phyloP scores from a whole-genome alignment of 345 rosid species.

The Rhizophora apiculata region DNA sequence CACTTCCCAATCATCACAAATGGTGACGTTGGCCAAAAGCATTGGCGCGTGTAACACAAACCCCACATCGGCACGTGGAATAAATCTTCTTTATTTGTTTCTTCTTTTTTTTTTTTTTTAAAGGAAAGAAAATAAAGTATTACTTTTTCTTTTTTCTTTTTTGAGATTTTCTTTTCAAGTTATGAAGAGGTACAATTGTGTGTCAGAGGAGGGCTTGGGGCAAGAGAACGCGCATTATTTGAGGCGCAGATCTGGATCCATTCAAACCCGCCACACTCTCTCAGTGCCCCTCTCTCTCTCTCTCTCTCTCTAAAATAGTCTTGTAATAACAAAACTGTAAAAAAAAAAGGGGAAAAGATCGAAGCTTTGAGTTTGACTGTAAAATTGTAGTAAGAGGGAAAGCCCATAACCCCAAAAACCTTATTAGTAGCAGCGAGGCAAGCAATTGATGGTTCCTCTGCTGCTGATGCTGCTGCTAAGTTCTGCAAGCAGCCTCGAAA shows the following conservation, averaged over 20 bases:
- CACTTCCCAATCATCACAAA: conserved; percentile 13
- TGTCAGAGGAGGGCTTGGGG: conserved; percentile 18
- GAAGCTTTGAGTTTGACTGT: conserved; percentile 38
- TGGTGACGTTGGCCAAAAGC: background rate
- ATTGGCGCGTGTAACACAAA: background rate
- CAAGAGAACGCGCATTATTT: conserved; percentile 34
- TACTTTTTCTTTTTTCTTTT: too few relatives aligned
- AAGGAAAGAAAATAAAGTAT: too few relatives aligned
- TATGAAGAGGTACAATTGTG: background rate
- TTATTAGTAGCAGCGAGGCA: conserved; percentile 1
- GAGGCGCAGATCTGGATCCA: conserved; percentile 42
- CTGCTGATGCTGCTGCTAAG: conserved; percentile 4
- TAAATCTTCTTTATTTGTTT: too few relatives aligned
- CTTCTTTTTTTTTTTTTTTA: too few relatives aligned
- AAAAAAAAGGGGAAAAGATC: background rate
- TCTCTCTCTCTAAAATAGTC: background rate
- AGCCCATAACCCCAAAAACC: conserved; percentile 18
- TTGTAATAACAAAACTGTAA: background rate
- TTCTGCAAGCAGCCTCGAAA: conserved; percentile 11
- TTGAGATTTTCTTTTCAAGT: background rate
- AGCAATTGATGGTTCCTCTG: conserved; percentile 23
- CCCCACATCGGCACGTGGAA: background rate
- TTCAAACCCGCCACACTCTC: conserved; percentile 10
- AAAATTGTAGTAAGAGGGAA: background rate
- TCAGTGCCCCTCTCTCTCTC: background rate